Evolutionary conservation across 2,329 filamentous ascomycete species (phyloP).

Genomic region (Trichoderma sp.): DNA sequence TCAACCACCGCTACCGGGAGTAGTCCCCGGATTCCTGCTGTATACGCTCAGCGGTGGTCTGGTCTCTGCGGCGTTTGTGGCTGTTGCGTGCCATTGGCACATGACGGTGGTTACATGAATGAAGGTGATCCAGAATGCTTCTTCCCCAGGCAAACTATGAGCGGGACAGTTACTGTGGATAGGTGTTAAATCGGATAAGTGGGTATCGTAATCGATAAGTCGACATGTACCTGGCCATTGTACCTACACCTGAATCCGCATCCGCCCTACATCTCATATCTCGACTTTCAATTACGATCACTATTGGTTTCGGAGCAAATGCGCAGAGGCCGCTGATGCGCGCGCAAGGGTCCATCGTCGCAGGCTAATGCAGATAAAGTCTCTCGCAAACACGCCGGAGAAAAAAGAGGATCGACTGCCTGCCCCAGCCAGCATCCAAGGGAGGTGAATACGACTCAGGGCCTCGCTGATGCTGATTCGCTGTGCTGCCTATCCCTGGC

Average conservation of each 20-base stretch:
- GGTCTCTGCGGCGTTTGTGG: background rate
- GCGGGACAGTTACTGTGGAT: background rate
- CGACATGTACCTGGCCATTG: background rate
- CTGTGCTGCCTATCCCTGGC: constrained; percentile 8
- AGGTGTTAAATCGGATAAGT: background rate
- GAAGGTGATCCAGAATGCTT: background rate
- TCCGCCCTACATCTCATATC: constrained; percentile 10
- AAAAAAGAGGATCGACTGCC: constrained; percentile 2
- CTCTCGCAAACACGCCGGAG: constrained; percentile 1
- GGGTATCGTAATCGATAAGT: background rate
- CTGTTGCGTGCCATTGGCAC: background rate
- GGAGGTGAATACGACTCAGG: background rate
- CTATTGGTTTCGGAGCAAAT: background rate
- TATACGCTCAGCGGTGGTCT: background rate
- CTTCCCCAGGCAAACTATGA: background rate
- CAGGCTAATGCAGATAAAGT: constrained; percentile 18
- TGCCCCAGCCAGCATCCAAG: background rate
- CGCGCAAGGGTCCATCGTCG: background rate
- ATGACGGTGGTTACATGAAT: background rate
- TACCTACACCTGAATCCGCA: background rate
- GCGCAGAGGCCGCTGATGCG: background rate
- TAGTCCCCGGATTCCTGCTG: background rate
- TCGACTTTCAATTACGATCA: background rate
- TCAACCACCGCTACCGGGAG: background rate
- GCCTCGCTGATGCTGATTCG: constrained; percentile 4